A percentile compares a stretch with the other conserved stretches of the same genome.
Evolutionary conservation across 1,284 basidiomycete genomes (phyloP).

Genomic region (Heterobasidion occidentale): DNA sequence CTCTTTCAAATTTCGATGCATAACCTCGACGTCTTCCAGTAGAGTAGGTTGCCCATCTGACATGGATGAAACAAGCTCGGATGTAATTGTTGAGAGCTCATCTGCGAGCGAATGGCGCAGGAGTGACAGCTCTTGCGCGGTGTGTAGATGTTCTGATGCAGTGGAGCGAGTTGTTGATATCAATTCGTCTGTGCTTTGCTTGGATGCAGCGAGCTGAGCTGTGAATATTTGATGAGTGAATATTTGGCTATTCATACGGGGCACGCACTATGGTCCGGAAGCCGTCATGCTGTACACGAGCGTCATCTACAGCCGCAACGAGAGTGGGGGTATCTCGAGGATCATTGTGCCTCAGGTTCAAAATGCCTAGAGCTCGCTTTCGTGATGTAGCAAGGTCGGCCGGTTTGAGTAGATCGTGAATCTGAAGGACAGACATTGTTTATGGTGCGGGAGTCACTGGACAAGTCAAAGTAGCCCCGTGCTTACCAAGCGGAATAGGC

Average conservation of each 20-base stretch:
- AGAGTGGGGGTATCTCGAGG: slow-evolving; percentile 26
- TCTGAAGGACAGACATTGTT: slow-evolving; percentile 24
- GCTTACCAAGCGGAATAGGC: no score
- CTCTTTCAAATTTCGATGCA: slow-evolving; percentile 68
- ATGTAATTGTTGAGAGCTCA: slow-evolving; percentile 62
- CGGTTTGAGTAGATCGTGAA: slow-evolving; percentile 40
- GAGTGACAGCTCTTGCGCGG: slow-evolving; percentile 68
- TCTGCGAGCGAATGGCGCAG: slow-evolving; percentile 70
- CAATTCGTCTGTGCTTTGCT: slow-evolving; percentile 33
- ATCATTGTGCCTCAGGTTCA: slow-evolving; percentile 40
- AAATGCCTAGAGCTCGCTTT: slow-evolving; percentile 28
- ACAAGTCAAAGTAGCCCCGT: no score
- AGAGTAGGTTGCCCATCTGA: slow-evolving; percentile 49
- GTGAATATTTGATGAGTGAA: slow-evolving; percentile 21
- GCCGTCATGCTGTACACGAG: slow-evolving; percentile 15
- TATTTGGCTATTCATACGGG: slow-evolving; percentile 1
- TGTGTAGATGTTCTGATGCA: slow-evolving; percentile 40
- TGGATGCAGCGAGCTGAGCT: slow-evolving; percentile 55
- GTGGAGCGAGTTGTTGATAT: slow-evolving; percentile 35
- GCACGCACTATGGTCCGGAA: slow-evolving; percentile 20
- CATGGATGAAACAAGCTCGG: slow-evolving; percentile 54
- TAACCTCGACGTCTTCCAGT: slow-evolving; percentile 73
- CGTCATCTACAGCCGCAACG: slow-evolving; percentile 27
- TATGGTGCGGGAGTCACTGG: no score
- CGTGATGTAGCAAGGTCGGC: slow-evolving; percentile 36